Conservation (phyloP, 148 eudicot genomes). For the Rhododendron griersonianum region DNA sequence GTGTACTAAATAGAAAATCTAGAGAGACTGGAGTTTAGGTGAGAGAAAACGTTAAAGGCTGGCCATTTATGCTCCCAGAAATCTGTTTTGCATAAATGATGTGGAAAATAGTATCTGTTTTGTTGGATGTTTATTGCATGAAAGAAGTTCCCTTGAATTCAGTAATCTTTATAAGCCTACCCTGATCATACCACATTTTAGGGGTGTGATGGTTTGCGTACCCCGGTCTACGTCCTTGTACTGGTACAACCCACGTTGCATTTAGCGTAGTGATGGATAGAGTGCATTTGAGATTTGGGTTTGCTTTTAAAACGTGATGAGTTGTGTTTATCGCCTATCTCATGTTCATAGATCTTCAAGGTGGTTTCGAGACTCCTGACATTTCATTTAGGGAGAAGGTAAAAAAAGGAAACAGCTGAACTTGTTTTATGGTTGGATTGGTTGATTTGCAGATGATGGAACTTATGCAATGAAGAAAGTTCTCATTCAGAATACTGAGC, state of each 20-base stretch:
- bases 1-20: background rate
- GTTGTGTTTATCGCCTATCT: background rate
- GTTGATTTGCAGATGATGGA: slow-evolving; percentile 72
- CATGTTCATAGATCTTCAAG: background rate
- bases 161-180: background rate
- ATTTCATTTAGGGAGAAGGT: background rate
- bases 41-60: background rate
- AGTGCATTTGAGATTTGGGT: background rate
- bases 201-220: background rate
- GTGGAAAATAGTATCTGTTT: background rate
- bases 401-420: background rate
- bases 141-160: background rate
- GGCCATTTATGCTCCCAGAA: background rate
- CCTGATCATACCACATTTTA: background rate
- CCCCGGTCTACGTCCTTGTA: background rate
- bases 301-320: background rate
- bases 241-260: background rate
- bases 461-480: slow-evolving; percentile 99
- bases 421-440: slow-evolving; percentile 3
- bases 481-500: slow-evolving; percentile 83
- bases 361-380: background rate
- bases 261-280: background rate
- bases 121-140: background rate
- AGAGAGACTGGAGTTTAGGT: background rate
- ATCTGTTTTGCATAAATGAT: background rate